A percentile compares a stretch with the other conserved stretches of the same genome.
Conservation (phyloP, 2,329 filamentous ascomycete species). For the Fusarium sp. region DNA sequence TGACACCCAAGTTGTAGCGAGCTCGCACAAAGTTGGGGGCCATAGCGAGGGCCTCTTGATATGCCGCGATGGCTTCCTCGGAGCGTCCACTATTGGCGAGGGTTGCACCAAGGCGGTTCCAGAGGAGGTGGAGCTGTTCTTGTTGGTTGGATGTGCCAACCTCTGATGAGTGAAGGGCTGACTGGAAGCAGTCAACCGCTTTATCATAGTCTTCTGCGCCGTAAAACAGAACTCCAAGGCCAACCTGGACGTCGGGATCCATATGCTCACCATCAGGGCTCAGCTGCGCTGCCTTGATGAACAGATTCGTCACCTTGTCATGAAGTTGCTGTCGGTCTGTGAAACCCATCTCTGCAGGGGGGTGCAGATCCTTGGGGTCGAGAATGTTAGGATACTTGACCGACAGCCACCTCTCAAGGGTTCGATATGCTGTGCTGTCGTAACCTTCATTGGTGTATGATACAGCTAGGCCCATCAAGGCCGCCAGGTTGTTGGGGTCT, state of each 20-base stretch:
- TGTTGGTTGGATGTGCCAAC: conserved; percentile 85
- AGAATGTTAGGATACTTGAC: conserved; percentile 91
- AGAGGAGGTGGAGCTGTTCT: conserved; percentile 91
- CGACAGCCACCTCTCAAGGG: conserved; percentile 96
- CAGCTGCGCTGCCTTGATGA: conserved; percentile 92
- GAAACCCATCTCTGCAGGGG: conserved; percentile 88
- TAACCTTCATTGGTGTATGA: conserved; percentile 99
- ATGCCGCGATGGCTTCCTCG: conserved; percentile 97
- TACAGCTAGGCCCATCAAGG: conserved; percentile 94
- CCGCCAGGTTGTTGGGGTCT: conserved; percentile 87
- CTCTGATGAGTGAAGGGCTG: conserved; percentile 88
- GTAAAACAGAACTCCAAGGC: conserved; percentile 96
- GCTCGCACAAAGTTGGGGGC: conserved; percentile 97
- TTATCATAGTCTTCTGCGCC: conserved; percentile 98
- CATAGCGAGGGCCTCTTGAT: conserved; percentile 90
- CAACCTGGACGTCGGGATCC: conserved; percentile 98
- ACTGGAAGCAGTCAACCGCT: conserved; percentile 97
- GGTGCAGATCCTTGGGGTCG: conserved; percentile 77
- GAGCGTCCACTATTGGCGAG: conserved; percentile 93
- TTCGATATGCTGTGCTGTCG: conserved; percentile 95
- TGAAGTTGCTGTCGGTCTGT: conserved; percentile 92
- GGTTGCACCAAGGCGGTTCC: conserved; percentile 96
- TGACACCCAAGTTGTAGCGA: conserved; percentile 95
- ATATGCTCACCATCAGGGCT: conserved; percentile 94
- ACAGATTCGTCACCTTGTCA: conserved; percentile 88